phyloP scores from a whole-genome alignment of 441 rosid species.

The Hura crepitans region DNA sequence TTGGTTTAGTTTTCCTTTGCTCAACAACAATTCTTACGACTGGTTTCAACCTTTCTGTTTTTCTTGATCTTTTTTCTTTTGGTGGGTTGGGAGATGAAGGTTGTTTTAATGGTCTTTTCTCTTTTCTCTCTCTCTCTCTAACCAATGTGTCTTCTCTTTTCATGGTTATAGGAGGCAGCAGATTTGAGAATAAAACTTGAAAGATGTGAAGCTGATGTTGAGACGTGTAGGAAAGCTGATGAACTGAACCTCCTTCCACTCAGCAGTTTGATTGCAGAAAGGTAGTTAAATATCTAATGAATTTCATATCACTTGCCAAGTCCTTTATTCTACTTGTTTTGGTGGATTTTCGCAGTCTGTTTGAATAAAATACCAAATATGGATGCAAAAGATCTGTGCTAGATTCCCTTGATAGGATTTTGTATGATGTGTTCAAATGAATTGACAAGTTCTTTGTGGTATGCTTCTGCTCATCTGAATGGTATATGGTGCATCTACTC shows the following conservation, averaged over 20 bases:
- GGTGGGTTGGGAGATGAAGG: not conserved
- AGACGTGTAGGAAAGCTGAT: conserved; percentile 61
- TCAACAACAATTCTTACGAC: too few relatives aligned
- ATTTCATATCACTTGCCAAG: too few relatives aligned
- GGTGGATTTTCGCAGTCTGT: not conserved
- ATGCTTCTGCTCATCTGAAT: not conserved
- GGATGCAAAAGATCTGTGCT: not conserved
- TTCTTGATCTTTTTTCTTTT: conserved; percentile 3
- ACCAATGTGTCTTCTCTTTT: conserved; percentile 1
- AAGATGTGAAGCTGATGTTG: conserved; percentile 77
- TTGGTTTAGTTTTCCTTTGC: not conserved
- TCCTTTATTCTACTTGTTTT: not conserved
- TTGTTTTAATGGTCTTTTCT: conserved; percentile 5
- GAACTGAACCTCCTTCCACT: conserved; percentile 71
- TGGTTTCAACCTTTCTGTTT: conserved; percentile 10
- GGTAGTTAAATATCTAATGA: conserved; percentile 28
- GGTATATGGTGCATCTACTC: not conserved
- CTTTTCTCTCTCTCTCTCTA: too few relatives aligned
- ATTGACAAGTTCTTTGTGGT: not conserved
- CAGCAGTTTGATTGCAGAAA: conserved; percentile 50
- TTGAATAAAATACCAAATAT: not conserved
- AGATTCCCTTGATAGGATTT: not conserved
- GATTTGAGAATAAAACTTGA: conserved; percentile 66
- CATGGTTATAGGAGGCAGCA: conserved; percentile 48
- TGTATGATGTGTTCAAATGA: not conserved